phyloP scores from a whole-genome alignment of 345 rosid species.

The Adansonia digitata region DNA sequence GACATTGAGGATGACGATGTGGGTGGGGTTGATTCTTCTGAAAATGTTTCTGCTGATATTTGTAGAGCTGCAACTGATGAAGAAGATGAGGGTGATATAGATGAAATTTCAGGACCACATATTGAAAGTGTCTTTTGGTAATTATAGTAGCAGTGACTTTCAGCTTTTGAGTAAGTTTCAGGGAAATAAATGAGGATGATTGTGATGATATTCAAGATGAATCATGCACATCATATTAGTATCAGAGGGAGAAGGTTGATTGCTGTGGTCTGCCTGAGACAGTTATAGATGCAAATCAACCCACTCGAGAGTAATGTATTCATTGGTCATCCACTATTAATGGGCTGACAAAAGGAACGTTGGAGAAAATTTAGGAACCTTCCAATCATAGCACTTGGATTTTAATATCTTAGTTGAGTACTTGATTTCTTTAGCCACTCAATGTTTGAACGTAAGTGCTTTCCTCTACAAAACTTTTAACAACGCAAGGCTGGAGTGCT shows the following conservation, averaged over 20 bases:
- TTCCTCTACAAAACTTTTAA: background rate
- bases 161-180: slow-evolving; percentile 11
- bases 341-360: background rate
- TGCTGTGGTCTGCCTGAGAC: slow-evolving; percentile 6
- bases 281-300: slow-evolving; percentile 10
- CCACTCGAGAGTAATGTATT: slow-evolving; percentile 16
- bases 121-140: slow-evolving; percentile 1
- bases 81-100: slow-evolving; percentile 30
- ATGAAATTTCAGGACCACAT: slow-evolving; percentile 19
- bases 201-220: slow-evolving; percentile 25
- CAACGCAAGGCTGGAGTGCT: background rate
- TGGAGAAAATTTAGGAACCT: background rate
- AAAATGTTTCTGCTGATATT: background rate
- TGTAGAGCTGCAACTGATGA: slow-evolving; percentile 23
- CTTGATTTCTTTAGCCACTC: background rate
- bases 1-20: slow-evolving; percentile 22
- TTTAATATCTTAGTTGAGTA: too few relatives aligned
- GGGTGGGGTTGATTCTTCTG: slow-evolving; percentile 18
- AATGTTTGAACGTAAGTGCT: background rate
- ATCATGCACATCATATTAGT: slow-evolving; percentile 31
- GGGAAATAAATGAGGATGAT: slow-evolving; percentile 11
- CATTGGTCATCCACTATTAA: background rate
- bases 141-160: slow-evolving; percentile 1
- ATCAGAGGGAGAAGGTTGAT: slow-evolving; percentile 16
- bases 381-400: background rate